Evolutionary conservation across 1,139 yeast species (phyloP).

Genomic region (Citeromyces hawaiiensis): DNA sequence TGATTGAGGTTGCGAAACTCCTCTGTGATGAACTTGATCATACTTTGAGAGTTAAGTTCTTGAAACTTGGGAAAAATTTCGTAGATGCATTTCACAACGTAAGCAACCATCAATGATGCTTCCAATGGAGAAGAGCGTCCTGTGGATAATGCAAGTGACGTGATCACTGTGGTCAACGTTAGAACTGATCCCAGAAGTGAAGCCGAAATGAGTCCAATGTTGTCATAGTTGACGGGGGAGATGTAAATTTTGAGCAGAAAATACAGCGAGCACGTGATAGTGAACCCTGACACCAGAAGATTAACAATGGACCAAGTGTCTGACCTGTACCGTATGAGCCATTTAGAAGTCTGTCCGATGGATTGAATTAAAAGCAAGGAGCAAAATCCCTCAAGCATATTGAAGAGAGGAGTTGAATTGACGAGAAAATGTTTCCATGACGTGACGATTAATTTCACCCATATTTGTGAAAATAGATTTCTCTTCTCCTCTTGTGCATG

Average conservation of each 20-base stretch:
- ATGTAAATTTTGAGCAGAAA: constrained; percentile 76
- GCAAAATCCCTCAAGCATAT: constrained; percentile 87
- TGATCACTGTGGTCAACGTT: constrained; percentile 62
- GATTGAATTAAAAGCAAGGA: constrained; percentile 83
- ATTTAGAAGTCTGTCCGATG: constrained; percentile 67
- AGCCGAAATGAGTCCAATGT: constrained; percentile 61
- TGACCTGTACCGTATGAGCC: constrained; percentile 56
- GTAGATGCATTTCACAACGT: constrained; percentile 83
- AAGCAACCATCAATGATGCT: constrained; percentile 73
- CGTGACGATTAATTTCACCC: constrained; percentile 23
- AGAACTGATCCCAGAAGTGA: constrained; percentile 77
- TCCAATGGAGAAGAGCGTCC: constrained; percentile 84
- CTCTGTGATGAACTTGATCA: constrained; percentile 21
- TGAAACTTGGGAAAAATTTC: constrained; percentile 81
- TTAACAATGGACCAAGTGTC: constrained; percentile 75
- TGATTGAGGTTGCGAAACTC: constrained; percentile 22
- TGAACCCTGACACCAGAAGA: constrained; percentile 60
- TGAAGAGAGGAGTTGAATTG: constrained; percentile 80
- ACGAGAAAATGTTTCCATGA: constrained; percentile 63
- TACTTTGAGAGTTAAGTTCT: constrained; percentile 23
- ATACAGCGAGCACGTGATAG: constrained; percentile 63
- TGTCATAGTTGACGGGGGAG: constrained; percentile 46
- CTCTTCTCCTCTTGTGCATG: constrained; percentile 6
- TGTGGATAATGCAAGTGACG: constrained; percentile 73
- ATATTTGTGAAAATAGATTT: constrained; percentile 10